Conservation (phyloP, 2,329 filamentous ascomycete genomes). For the Trichothecium roseum region DNA sequence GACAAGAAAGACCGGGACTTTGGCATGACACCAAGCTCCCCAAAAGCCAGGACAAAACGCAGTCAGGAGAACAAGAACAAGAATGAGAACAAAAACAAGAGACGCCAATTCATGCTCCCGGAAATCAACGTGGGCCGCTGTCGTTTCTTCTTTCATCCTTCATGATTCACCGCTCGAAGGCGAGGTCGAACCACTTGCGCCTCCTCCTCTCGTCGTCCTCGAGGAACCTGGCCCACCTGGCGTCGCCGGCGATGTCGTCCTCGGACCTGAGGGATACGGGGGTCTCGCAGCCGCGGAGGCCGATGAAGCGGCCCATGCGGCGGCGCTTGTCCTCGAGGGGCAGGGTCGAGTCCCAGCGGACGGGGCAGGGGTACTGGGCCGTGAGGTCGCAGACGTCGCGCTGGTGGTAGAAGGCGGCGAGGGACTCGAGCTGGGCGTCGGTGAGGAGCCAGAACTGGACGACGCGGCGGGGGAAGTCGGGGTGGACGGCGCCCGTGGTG, state of each 20-base stretch:
- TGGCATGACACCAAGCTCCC: too few species aligned
- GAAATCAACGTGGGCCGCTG: too few species aligned
- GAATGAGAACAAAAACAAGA: too few species aligned
- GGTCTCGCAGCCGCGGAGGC: conserved; percentile 46
- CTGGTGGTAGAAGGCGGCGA: conserved; percentile 68
- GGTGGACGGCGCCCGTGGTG: conserved; percentile 50
- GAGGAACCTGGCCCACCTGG: conserved; percentile 23
- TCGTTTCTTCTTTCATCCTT: too few species aligned
- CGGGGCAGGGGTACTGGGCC: conserved; percentile 54
- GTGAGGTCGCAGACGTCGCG: conserved; percentile 44
- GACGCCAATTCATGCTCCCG: too few species aligned
- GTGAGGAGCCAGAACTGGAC: conserved; percentile 67
- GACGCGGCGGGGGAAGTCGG: conserved; percentile 53
- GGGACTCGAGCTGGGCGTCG: conserved; percentile 55
- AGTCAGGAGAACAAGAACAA: too few species aligned
- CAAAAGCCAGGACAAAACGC: too few species aligned
- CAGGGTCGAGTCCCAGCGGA: conserved; percentile 47
- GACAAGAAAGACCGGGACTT: too few species aligned
- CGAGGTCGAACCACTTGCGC: conserved; percentile 28
- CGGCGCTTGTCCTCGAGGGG: conserved; percentile 58
- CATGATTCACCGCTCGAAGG: conserved; percentile 15
- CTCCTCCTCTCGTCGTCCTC: conserved; percentile 37
- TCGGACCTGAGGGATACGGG: conserved; percentile 28
- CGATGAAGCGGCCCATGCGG: conserved; percentile 65
- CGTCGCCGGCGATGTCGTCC: conserved; percentile 36